Evolutionary conservation across 176 grass and related monocot genomes (phyloP), one percentile per base, ranked within the genome.

Genomic region (Pontederia crassipes): DNA sequence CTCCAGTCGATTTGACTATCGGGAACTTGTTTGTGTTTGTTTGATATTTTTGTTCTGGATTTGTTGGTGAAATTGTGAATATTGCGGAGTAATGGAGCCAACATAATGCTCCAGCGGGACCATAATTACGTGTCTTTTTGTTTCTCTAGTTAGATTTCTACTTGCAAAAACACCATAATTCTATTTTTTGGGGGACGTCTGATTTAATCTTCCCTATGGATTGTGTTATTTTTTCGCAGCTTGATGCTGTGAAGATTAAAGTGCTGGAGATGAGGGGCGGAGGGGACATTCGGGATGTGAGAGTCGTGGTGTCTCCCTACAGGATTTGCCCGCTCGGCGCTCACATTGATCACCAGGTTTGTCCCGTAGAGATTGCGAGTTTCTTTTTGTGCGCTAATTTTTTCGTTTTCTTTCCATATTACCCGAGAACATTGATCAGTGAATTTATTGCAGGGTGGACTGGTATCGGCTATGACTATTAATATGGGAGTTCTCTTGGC

Each of bases 291-390:
- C 2, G 57, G 13, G 76, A 85, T 59, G 87, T 91, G 46, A 97
- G 75, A 61, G 81, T 91, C 48, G 84, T 66, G 29, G 83, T 81
- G 55, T 90, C 83, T 70, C 91, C 91, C 4, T 96, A 96, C 81
- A 90, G 91, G 74, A 90, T 97, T 68, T 97, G 92, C 46, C 92
- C 86, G 53, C 67, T 97, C 20, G 92, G 92, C 29, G 81, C 92
- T 14, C 92, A 97, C 63, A 80, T 91, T 52, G 92, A 97, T 80
- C 92, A 97, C 65, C 92, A 97, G 87, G 92, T 96, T 71, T 48
- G 26, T 53, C 72, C 20, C 49, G 32, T 4, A 15, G 24, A 57
- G 9, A 12, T 55, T 8, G 57, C 0, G 13, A 45, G 10, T 64
- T 68, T 26, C n/a, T 56, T 64, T 9, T 61, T 55, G 48, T 50